These are phyloP conservation scores for Asterophora parasitica DNA, from an alignment of 768 basidiomycete genomes.

Conservation along the genomic window DNA sequence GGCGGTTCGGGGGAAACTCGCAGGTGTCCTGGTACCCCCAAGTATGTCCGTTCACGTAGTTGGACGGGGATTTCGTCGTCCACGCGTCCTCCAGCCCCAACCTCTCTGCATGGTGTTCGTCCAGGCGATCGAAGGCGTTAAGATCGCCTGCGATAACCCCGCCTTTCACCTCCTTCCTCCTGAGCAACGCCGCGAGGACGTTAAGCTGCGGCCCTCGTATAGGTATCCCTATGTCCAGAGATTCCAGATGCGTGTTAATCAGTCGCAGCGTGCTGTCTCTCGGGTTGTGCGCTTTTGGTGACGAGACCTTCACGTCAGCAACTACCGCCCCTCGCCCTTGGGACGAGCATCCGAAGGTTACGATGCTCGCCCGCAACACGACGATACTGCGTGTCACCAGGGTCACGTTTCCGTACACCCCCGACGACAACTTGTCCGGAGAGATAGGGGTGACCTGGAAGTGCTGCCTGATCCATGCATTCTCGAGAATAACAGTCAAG, in stretches of 20 bases:
- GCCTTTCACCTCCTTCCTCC: constrained; percentile 43
- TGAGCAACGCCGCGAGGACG: constrained; percentile 46
- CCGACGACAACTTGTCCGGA: constrained; percentile 45
- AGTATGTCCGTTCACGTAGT: constrained; percentile 46
- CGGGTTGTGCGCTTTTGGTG: constrained; percentile 26
- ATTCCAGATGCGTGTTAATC: constrained; percentile 75
- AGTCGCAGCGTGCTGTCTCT: constrained; percentile 49
- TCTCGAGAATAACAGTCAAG: constrained; percentile 43
- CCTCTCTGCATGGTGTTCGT: constrained; percentile 35
- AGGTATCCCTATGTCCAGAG: constrained; percentile 38
- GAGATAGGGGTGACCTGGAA: constrained; percentile 57
- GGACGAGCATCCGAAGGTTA: constrained; percentile 47
- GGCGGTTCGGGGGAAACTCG: constrained; percentile 44
- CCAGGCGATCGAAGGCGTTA: constrained; percentile 54
- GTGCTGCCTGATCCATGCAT: constrained; percentile 59
- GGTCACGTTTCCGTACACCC: constrained; percentile 65
- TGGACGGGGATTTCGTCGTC: constrained; percentile 30
- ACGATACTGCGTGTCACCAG: constrained; percentile 56
- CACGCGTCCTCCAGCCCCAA: constrained; percentile 60
- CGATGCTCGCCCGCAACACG: constrained; percentile 41
- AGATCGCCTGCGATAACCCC: constrained; percentile 71
- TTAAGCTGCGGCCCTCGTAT: constrained; percentile 48
- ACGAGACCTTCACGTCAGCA: constrained; percentile 47
- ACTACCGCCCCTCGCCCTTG: constrained; percentile 55
- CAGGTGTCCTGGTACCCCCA: constrained; percentile 65